Conservation (phyloP, 805 yeast species). For the Starmerella apis region DNA sequence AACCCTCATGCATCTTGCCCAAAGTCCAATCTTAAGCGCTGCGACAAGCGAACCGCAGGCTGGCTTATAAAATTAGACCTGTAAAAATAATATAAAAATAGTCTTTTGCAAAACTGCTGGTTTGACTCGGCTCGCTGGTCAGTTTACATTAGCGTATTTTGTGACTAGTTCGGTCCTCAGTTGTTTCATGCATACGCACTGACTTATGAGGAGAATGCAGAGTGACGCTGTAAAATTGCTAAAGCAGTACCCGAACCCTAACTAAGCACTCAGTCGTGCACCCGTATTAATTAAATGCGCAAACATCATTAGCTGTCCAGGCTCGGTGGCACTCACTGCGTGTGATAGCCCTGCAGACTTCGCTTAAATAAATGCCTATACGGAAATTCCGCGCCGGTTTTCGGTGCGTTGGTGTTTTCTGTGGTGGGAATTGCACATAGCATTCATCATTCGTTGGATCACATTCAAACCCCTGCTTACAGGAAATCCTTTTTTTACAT, state of each 20-base stretch:
- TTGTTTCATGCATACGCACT: not conserved
- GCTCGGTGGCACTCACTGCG: too few relatives aligned
- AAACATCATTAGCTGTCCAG: not conserved
- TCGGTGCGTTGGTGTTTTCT: not conserved
- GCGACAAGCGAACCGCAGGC: not conserved
- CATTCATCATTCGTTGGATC: too few relatives aligned
- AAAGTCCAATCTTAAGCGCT: too few relatives aligned
- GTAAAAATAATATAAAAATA: too few relatives aligned
- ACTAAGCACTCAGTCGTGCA: not conserved
- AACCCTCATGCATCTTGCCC: conserved; percentile 1
- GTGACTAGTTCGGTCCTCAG: too few relatives aligned
- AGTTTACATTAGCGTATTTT: not conserved
- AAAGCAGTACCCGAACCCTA: not conserved
- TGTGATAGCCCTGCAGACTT: too few relatives aligned
- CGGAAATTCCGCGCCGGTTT: not conserved
- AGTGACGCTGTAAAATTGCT: not conserved
- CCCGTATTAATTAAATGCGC: not conserved
- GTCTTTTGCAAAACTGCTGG: too few relatives aligned
- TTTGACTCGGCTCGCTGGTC: too few relatives aligned
- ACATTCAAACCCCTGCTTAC: too few relatives aligned
- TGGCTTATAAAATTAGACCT: not conserved
- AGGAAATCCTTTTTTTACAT: too few relatives aligned
- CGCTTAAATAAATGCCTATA: too few relatives aligned
- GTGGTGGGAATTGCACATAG: too few relatives aligned
- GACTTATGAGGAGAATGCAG: not conserved